Evolutionary conservation across 345 rosid species (phyloP), one percentile per base, ranked within the genome.

Genomic region (Crucihimalaya himalaica): DNA sequence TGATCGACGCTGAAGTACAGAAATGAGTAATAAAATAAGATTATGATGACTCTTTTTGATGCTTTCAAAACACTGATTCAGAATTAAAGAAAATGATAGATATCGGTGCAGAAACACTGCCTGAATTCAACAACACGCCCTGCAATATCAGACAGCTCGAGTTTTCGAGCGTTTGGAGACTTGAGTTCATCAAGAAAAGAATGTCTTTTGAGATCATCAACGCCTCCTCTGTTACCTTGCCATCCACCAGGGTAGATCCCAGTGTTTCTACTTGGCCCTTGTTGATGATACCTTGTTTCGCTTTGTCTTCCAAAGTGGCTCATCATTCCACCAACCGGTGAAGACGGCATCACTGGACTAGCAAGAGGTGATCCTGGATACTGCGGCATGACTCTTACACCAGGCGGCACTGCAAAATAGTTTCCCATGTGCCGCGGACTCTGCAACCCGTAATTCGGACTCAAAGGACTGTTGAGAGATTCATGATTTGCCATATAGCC

Each of bases 61-160:
- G 63, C 66, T 63, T 48, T 48, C 16, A 70, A 63, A 58, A 65
- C 5, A 48, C 11, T 39, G 25, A 14, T 12, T 62, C 20, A 63
- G 14, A 58, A 63, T 18, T 14, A 65, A n/a, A 71, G 48, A 47
- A 67, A 45, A 52, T 14, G 73, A 34, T 63, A 63, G 73, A 80
- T 70, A 62, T 47, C 45, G 42, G 68, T 51, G 59, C 31, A 63
- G 53, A 73, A 81, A 77, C 74, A 72, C 71, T 85, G 63, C 98
- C 98, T 89, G 86, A 93, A 89, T 86, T 91, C 98, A 80, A 88
- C 91, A 80, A 91, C 87, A 35, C 87, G 88, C 71, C 97, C 98
- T 15, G 86, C 80, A 62, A 93, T 91, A 78, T 89, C 96, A 39
- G 92, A 83, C 42, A 93, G 84, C 80, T 93, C 96, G 80, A 93